Base-by-base conservation (phyloP, 306 rosid genomes). In the Cicer cuneatum region DNA sequence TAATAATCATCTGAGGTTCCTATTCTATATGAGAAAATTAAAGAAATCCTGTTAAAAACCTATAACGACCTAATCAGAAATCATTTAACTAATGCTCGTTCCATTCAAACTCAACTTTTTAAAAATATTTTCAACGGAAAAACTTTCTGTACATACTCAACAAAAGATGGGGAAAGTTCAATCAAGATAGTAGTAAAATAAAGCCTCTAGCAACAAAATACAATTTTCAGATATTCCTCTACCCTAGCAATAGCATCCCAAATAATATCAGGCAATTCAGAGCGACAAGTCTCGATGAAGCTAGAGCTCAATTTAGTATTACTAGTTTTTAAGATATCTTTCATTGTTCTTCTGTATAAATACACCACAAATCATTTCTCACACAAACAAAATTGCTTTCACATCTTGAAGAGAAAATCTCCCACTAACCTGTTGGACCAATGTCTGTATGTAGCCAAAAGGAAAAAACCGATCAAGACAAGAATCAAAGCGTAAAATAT, bases 351-450 rank as follows among this genome's bases (percentile, higher is more conserved):
- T 78, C 41, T 6, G 12, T 67, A 21, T 49, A 65, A 47, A n/a
- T 6, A 74, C 13, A 41, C 7, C 0, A 1, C 43, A 43, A 49
- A 41, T 21, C 57, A 42, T 49, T 73, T 51, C 54, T 49, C 53
- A 58, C 14, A 64, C 68, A 35, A 71, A 35, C 9, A 33, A 61
- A 54, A 40, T 47, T 15, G 11, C 41, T 72, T 45, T 52, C 43
- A 38, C 14, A 51, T 33, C 40, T 67, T 69, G 15, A 66, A 77
- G 8, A 66, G 24, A 69, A 70, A 63, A 42, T 7, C 18, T 12
- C n/a, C 19, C 13, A 85, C 89, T 73, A 77, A 85, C 93, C 93
- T 87, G 69, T 73, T 78, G 57, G 86, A 81, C 91, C 91, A 89
- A 72, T 83, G 84, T 66, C 89, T 83, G 71, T 81, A 87, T 0